Percentiles rank a stretch among this genome's conserved stretches.
phyloP scores from a whole-genome alignment of 305 asterid species.

The Plantago coronopus region DNA sequence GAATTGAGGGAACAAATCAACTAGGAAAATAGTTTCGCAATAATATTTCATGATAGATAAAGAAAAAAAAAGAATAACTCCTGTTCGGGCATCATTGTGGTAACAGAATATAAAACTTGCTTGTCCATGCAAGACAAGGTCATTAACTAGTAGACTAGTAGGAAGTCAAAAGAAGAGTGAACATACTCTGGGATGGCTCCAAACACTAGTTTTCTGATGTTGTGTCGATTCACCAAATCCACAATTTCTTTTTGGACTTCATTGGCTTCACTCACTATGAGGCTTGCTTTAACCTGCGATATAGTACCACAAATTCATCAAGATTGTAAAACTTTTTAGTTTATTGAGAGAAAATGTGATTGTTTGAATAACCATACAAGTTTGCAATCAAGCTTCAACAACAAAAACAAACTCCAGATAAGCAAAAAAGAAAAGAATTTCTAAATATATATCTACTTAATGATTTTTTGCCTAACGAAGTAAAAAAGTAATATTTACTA shows the following conservation, averaged over 20 bases:
- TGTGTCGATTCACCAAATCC: conserved; percentile 48
- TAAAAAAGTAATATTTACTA: not conserved
- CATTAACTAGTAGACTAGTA: not conserved
- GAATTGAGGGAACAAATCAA: too few relatives aligned
- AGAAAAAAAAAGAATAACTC: too few relatives aligned
- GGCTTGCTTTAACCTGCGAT: conserved; percentile 63
- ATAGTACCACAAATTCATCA: not conserved
- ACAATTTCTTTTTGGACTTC: conserved; percentile 61
- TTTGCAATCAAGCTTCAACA: not conserved
- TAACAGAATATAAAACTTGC: not conserved
- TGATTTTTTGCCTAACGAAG: not conserved
- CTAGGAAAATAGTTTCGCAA: too few relatives aligned
- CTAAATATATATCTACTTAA: too few relatives aligned
- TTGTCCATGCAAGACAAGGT: not conserved
- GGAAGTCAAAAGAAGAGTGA: conserved; percentile 21
- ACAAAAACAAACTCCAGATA: too few relatives aligned
- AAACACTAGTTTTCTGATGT: conserved; percentile 54
- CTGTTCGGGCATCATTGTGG: not conserved
- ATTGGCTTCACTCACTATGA: conserved; percentile 53
- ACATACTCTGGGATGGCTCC: conserved; percentile 79
- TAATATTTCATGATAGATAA: too few relatives aligned
- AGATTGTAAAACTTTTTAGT: too few relatives aligned
- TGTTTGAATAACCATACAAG: not conserved
- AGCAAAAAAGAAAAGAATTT: too few relatives aligned
- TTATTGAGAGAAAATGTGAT: too few relatives aligned